Conservation (phyloP, 169 alveolate genomes). For the Plasmodium vivax region DNA sequence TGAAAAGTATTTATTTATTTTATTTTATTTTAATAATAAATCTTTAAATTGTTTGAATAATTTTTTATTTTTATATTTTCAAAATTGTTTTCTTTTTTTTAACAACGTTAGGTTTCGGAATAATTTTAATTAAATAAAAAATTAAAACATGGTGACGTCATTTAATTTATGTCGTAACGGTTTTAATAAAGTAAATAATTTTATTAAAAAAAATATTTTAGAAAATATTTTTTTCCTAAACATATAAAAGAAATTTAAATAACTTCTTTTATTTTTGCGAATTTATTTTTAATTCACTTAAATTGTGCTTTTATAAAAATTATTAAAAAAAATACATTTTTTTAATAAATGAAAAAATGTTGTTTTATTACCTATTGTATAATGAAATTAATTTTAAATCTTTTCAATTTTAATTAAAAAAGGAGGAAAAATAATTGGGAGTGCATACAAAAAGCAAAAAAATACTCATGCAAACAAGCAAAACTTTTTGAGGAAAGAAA, state of each 20-base stretch:
- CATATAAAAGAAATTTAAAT: not conserved
- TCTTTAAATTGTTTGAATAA: not conserved
- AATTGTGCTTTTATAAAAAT: not conserved
- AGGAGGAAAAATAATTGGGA: not conserved
- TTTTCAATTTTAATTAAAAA: not conserved
- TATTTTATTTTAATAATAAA: too few species aligned
- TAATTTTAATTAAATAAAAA: too few species aligned
- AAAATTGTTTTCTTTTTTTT: too few species aligned
- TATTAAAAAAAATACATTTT: not conserved
- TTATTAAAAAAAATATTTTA: too few species aligned
- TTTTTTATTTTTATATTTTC: not conserved
- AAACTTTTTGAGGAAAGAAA: not conserved
- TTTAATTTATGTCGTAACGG: not conserved
- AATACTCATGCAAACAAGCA: not conserved
- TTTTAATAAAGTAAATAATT: not conserved
- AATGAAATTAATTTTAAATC: not conserved
- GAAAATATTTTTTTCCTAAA: too few species aligned
- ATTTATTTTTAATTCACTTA: not conserved
- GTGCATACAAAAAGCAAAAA: not conserved
- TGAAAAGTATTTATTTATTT: too few species aligned
- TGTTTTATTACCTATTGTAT: not conserved
- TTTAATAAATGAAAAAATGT: not conserved
- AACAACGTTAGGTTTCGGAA: not conserved
- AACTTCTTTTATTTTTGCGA: not conserved
- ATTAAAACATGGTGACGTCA: not conserved